phyloP scores from a whole-genome alignment of 495 filamentous ascomycete genomes.

The Penicillium lagena region DNA sequence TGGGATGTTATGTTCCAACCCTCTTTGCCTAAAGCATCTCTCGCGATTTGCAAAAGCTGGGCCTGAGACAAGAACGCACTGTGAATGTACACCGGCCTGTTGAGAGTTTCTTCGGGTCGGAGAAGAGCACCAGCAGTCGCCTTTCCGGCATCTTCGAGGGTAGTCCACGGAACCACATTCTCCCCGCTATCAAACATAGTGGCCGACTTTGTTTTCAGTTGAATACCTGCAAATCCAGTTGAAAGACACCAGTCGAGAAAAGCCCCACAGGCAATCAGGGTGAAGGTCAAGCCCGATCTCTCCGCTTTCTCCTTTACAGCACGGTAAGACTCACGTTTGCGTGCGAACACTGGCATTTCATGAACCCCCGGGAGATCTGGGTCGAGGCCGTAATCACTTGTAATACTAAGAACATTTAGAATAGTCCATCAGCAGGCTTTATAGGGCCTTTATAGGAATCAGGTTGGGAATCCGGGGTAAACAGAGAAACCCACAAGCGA shows the following conservation, averaged over 20 bases:
- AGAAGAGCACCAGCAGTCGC: conserved; percentile 14
- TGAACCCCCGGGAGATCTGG: conserved; percentile 15
- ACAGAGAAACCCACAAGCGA: conserved; percentile 14
- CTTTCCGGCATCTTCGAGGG: conserved; percentile 11
- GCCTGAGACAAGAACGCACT: conserved; percentile 12
- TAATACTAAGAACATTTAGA: conserved; percentile 5
- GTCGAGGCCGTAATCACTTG: conserved; percentile 26
- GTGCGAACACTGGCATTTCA: conserved; percentile 12
- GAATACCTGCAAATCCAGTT: conserved; percentile 9
- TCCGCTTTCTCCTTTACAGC: conserved; percentile 13
- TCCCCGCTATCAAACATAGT: conserved; percentile 13
- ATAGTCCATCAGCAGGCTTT: neutral
- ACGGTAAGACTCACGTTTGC: conserved; percentile 13
- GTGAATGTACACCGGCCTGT: conserved; percentile 15
- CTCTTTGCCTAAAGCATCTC: conserved; percentile 5
- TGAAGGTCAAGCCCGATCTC: conserved; percentile 11
- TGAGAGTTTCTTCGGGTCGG: conserved; percentile 10
- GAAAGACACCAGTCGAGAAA: conserved; percentile 17
- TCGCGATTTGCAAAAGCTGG: conserved; percentile 5
- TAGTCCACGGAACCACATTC: conserved; percentile 16
- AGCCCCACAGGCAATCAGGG: conserved; percentile 8
- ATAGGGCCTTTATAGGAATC: neutral
- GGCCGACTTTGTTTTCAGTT: conserved; percentile 7
- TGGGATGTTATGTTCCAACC: conserved; percentile 6
- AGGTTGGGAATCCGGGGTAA: too few relatives aligned